phyloP scores from a whole-genome alignment of 192 early-diverging fungal genomes.

The Coemansia sp. region DNA sequence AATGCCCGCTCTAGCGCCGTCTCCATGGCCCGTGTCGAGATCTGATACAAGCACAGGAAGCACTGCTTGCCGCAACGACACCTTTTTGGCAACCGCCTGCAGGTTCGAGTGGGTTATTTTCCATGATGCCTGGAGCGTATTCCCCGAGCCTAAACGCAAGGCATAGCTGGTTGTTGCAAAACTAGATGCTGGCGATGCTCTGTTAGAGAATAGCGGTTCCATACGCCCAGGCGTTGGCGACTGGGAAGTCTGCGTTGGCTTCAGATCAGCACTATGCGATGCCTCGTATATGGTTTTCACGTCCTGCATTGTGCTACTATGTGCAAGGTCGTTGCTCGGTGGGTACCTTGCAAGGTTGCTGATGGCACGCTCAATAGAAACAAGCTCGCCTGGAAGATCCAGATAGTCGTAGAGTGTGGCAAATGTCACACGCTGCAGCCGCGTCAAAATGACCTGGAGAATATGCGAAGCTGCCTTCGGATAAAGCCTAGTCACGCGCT shows the following conservation, averaged over 20 bases:
- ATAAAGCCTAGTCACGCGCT: constrained; percentile 84
- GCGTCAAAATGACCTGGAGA: constrained; percentile 91
- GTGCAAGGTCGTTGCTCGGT: constrained; percentile 19
- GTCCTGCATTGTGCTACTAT: constrained; percentile 19
- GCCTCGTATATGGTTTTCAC: constrained; percentile 16
- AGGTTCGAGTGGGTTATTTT: constrained; percentile 37
- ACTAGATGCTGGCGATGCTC: constrained; percentile 8
- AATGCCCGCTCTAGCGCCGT: background rate
- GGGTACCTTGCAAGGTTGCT: constrained; percentile 63
- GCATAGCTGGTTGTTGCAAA: constrained; percentile 7
- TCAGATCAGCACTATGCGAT: background rate
- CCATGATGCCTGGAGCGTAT: constrained; percentile 32
- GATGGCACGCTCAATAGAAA: constrained; percentile 81
- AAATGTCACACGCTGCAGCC: constrained; percentile 94
- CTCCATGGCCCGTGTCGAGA: background rate
- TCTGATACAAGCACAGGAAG: background rate
- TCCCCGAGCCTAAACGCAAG: constrained; percentile 3
- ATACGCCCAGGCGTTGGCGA: constrained; percentile 14
- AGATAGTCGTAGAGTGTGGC: constrained; percentile 88
- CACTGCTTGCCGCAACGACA: constrained; percentile 1
- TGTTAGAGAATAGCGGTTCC: constrained; percentile 5
- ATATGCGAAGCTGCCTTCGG: constrained; percentile 94
- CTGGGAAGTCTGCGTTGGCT: background rate
- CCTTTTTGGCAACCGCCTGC: constrained; percentile 12
- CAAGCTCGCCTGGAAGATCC: constrained; percentile 81